Percentiles rank a stretch among this genome's conserved stretches.
Evolutionary conservation across 2,329 filamentous ascomycete genomes (phyloP).

Genomic region (Fusarium falciforme): DNA sequence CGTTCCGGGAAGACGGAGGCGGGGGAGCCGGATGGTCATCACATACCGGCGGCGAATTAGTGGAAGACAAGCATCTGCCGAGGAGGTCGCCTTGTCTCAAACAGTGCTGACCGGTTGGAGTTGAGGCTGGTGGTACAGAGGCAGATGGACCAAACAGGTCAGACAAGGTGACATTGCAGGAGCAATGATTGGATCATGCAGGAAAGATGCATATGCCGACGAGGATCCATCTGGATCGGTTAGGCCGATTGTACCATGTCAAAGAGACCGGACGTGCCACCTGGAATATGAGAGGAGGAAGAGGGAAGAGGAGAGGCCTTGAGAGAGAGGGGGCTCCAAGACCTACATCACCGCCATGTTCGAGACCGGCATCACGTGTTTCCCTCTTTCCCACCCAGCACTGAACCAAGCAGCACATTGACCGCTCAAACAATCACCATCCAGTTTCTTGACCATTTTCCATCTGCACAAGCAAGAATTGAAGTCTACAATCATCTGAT

Average conservation of each 20-base stretch:
- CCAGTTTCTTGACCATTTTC: background rate
- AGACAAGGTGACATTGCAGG: background rate
- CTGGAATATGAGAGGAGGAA: background rate
- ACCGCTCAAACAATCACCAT: background rate
- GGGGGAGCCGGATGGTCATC: constrained; percentile 2
- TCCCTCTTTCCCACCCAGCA: background rate
- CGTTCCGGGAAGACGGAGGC: constrained; percentile 23
- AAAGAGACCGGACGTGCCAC: background rate
- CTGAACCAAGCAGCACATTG: background rate
- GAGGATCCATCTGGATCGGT: background rate
- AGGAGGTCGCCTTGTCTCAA: constrained; percentile 9
- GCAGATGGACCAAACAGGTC: background rate
- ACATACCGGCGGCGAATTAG: background rate
- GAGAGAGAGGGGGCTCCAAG: background rate
- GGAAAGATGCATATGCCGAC: background rate
- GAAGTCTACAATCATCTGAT: background rate
- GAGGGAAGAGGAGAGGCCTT: background rate
- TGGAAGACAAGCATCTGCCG: constrained; percentile 18
- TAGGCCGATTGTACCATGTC: background rate
- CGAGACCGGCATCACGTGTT: background rate
- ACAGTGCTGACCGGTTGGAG: constrained; percentile 24
- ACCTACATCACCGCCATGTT: background rate
- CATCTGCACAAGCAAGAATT: background rate
- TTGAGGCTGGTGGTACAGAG: background rate
- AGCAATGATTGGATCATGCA: constrained; percentile 11